These are phyloP conservation scores for Theobroma grandiflorum DNA, from an alignment of 441 rosid species.

Conservation along the genomic window DNA sequence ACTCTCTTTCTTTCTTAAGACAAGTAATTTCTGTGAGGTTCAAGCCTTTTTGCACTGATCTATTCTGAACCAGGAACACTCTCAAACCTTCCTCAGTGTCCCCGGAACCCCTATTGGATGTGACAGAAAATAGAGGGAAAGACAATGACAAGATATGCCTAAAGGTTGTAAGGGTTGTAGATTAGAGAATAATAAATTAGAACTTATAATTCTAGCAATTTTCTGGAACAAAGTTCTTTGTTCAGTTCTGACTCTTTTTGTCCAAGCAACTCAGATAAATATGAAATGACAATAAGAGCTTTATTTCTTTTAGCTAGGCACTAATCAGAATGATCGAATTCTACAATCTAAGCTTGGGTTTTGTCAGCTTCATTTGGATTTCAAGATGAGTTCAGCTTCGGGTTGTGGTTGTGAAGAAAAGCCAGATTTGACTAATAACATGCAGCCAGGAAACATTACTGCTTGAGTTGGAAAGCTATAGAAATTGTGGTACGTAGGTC, in stretches of 20 bases:
- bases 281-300: neutral
- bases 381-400: neutral
- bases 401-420: neutral
- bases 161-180: neutral
- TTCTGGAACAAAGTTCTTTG: neutral
- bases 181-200: neutral
- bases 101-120: neutral
- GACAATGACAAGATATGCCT: neutral
- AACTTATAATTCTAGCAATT: neutral
- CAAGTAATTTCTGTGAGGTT: neutral
- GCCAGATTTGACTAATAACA: neutral
- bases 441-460: neutral
- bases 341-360: neutral
- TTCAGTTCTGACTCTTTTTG: neutral
- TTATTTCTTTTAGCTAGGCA: neutral
- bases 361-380: neutral
- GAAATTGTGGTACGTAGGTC: neutral
- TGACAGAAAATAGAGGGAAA: neutral
- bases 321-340: neutral
- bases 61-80: neutral
- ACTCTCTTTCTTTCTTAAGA: neutral
- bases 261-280: neutral
- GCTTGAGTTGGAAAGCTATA: slow-evolving; percentile 8
- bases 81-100: neutral
- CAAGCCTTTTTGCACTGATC: neutral